phyloP scores from a whole-genome alignment of 2,329 filamentous ascomycete species.

The Pseudogymnoascus sp. region DNA sequence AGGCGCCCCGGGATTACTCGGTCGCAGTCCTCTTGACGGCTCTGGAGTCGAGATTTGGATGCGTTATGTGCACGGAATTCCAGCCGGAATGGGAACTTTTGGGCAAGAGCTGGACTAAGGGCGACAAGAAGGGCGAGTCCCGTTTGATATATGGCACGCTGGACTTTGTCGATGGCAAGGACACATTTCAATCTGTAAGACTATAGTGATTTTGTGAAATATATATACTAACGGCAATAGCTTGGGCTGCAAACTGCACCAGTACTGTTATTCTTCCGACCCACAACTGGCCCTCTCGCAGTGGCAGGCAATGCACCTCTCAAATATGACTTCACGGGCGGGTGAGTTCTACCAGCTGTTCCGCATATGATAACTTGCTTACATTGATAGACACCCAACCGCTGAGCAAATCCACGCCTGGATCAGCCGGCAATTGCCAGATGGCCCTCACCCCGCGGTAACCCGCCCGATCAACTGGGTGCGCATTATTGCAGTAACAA shows the following conservation, averaged over 20 bases:
- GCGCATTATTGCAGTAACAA: conserved; percentile 59
- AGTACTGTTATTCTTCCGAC: conserved; percentile 77
- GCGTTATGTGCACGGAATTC: conserved; percentile 79
- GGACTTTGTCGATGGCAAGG: conserved; percentile 79
- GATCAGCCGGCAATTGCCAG: conserved; percentile 71
- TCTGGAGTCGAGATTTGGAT: conserved; percentile 73
- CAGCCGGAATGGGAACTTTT: conserved; percentile 90
- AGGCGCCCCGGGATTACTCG: conserved; percentile 73
- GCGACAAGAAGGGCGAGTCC: conserved; percentile 65
- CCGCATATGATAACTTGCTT: conserved; percentile 8
- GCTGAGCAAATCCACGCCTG: conserved; percentile 75
- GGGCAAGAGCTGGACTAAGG: conserved; percentile 76
- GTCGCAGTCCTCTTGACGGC: conserved; percentile 80
- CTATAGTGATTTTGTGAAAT: conserved; percentile 1
- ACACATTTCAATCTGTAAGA: conserved; percentile 76
- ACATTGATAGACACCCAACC: conserved; percentile 48
- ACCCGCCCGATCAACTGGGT: conserved; percentile 81
- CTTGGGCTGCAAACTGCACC: conserved; percentile 90
- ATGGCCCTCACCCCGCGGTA: conserved; percentile 67
- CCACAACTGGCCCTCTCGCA: conserved; percentile 74
- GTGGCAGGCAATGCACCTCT: conserved; percentile 58
- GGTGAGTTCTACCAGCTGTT: conserved; percentile 44
- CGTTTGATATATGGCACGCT: conserved; percentile 73
- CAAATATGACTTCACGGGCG: conserved; percentile 76
- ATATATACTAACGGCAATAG: conserved; percentile 38